These are phyloP conservation scores for Claviceps pazoutovae DNA, from an alignment of 2,329 filamentous ascomycete genomes.

Conservation along the genomic window DNA sequence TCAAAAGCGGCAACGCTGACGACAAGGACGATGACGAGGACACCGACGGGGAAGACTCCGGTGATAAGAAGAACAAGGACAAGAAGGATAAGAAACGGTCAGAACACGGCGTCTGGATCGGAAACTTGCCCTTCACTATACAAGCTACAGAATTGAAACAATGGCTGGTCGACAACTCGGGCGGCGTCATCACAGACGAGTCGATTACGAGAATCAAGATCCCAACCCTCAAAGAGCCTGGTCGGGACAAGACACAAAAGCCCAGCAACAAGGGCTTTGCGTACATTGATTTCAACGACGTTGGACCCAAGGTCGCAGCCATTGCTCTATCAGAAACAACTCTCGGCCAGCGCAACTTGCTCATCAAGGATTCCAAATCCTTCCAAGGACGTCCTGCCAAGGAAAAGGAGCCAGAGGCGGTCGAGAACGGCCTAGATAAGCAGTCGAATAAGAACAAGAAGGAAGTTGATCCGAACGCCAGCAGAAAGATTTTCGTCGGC, in stretches of 20 bases:
- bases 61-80: conserved; percentile 24
- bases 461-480: conserved; percentile 36
- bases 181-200: conserved; percentile 48
- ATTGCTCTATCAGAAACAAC: conserved; percentile 77
- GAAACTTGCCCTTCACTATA: conserved; percentile 77
- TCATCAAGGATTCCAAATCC: conserved; percentile 86
- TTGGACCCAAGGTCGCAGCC: conserved; percentile 58
- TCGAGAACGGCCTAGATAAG: conserved; percentile 14
- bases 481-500: conserved; percentile 79
- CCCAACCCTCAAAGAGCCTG: conserved; percentile 45
- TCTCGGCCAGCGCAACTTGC: conserved; percentile 58
- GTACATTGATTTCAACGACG: conserved; percentile 78
- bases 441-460: conserved; percentile 24
- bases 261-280: conserved; percentile 80
- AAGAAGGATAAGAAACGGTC: conserved; percentile 46
- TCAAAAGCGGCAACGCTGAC: conserved; percentile 20
- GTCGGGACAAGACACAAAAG: conserved; percentile 19
- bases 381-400: conserved; percentile 82
- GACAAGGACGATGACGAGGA: conserved; percentile 20
- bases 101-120: conserved; percentile 84
- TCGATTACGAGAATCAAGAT: conserved; percentile 77
- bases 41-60: conserved; percentile 19
- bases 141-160: conserved; percentile 60
- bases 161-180: conserved; percentile 64
- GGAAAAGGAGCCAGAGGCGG: conserved; percentile 24